These are phyloP conservation scores for Remersonia thermophila DNA, from an alignment of 2,329 filamentous ascomycete genomes.

Conservation along the genomic window DNA sequence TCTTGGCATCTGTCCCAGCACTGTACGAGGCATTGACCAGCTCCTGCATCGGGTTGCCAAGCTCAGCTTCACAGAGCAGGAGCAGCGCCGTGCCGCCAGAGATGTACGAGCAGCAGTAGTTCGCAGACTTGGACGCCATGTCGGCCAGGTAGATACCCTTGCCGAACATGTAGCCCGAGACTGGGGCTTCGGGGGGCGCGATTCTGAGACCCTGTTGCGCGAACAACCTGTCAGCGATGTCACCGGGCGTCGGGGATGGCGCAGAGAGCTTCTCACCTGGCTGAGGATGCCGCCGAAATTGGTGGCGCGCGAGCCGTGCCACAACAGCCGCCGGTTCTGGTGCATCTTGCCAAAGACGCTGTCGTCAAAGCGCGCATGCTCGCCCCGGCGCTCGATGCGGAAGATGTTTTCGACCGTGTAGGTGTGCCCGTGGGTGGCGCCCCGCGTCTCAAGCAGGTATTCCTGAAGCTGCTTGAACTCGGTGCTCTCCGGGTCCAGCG, in stretches of 20 bases:
- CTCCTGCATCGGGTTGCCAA: constrained; percentile 62
- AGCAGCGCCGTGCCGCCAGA: constrained; percentile 63
- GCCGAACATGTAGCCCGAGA: constrained; percentile 75
- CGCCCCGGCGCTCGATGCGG: constrained; percentile 65
- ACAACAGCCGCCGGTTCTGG: constrained; percentile 61
- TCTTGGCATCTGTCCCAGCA: constrained; percentile 52
- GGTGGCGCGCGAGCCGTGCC: constrained; percentile 74
- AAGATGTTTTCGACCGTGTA: constrained; percentile 65
- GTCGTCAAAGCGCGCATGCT: constrained; percentile 54
- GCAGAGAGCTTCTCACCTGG: constrained; percentile 29
- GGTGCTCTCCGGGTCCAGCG: constrained; percentile 40
- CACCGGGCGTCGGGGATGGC: too few species aligned
- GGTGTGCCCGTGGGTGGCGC: constrained; percentile 48
- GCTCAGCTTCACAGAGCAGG: constrained; percentile 72
- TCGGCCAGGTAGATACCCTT: constrained; percentile 85
- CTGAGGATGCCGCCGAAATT: constrained; percentile 82
- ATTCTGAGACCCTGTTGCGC: constrained; percentile 57
- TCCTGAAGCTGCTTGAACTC: constrained; percentile 55
- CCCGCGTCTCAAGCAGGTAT: constrained; percentile 57
- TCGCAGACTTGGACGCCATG: constrained; percentile 70
- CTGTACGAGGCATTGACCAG: constrained; percentile 44
- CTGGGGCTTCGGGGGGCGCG: constrained; percentile 71
- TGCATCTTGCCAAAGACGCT: constrained; percentile 38
- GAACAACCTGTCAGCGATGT: too few species aligned
- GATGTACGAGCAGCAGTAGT: constrained; percentile 53